Evolutionary conservation across 2,329 filamentous ascomycete genomes (phyloP).

Genomic region (Phoma sp.): DNA sequence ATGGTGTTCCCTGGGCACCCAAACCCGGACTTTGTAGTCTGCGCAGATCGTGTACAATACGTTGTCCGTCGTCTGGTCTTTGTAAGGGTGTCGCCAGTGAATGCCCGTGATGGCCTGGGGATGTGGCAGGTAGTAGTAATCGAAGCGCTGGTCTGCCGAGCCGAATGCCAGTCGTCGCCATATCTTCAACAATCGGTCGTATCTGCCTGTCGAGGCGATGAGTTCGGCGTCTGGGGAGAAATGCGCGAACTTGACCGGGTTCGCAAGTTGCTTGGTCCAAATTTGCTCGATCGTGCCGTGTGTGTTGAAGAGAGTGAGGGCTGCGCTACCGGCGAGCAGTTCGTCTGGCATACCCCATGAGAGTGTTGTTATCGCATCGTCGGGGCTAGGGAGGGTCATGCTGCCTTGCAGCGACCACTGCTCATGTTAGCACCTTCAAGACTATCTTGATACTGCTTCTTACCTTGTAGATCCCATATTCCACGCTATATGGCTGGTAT

Average conservation of each 20-base stretch:
- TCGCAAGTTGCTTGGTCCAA: slow-evolving; percentile 80
- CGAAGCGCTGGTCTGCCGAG: slow-evolving; percentile 82
- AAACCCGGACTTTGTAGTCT: slow-evolving; percentile 82
- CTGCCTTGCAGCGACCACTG: slow-evolving; percentile 69
- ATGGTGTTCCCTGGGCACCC: slow-evolving; percentile 78
- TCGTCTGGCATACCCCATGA: slow-evolving; percentile 92
- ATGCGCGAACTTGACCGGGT: slow-evolving; percentile 73
- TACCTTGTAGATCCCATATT: slow-evolving; percentile 78
- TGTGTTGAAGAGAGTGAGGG: slow-evolving; percentile 73
- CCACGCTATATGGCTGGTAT: slow-evolving; percentile 76
- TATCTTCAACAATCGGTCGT: slow-evolving; percentile 87
- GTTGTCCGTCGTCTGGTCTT: slow-evolving; percentile 82
- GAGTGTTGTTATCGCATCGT: slow-evolving; percentile 64
- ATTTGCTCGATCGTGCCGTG: slow-evolving; percentile 62
- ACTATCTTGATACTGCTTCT: slow-evolving; percentile 21
- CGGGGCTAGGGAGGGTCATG: slow-evolving; percentile 57
- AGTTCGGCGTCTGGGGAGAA: slow-evolving; percentile 89
- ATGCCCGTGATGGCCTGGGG: slow-evolving; percentile 79
- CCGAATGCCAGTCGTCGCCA: slow-evolving; percentile 91
- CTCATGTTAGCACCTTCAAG: slow-evolving; percentile 32
- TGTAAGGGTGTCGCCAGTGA: slow-evolving; percentile 81
- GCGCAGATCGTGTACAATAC: slow-evolving; percentile 88
- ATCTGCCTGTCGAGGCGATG: slow-evolving; percentile 79
- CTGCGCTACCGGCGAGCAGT: slow-evolving; percentile 76
- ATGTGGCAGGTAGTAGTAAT: slow-evolving; percentile 89